phyloP scores from a whole-genome alignment of 805 yeast genomes.

The Candida stauntonica region DNA sequence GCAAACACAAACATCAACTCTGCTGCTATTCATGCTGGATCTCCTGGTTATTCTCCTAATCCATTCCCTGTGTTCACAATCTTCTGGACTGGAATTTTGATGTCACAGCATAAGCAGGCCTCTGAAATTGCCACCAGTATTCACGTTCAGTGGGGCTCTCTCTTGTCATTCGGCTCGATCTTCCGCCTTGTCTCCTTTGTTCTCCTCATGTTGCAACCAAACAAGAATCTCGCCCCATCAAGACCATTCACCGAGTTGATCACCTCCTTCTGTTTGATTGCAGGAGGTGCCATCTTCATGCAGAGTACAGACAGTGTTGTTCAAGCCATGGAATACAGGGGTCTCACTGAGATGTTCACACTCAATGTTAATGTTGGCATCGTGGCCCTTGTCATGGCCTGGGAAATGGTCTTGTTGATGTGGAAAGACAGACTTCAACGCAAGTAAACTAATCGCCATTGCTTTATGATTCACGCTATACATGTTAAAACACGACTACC shows the following conservation, averaged over 20 bases:
- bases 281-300: conserved; percentile 92
- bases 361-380: conserved; percentile 81
- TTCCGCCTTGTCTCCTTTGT: conserved; percentile 66
- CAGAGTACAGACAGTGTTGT: conserved; percentile 85
- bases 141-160: conserved; percentile 90
- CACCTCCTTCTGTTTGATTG: conserved; percentile 69
- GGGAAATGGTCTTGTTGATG: conserved; percentile 72
- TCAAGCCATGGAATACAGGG: conserved; percentile 75
- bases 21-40: conserved; percentile 32
- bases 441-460: conserved; percentile 9
- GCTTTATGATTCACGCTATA: conserved; percentile 5
- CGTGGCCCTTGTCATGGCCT: conserved; percentile 76
- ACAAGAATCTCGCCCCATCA: conserved; percentile 40
- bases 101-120: conserved; percentile 93
- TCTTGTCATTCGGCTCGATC: conserved; percentile 77
- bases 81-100: conserved; percentile 93
- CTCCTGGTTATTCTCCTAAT: conserved; percentile 84
- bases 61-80: conserved; percentile 93
- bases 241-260: conserved; percentile 87
- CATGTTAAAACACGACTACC: conserved; percentile 7
- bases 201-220: conserved; percentile 44
- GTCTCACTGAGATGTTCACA: conserved; percentile 85
- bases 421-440: conserved; percentile 48
- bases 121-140: conserved; percentile 70
- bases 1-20: conserved; percentile 28